phyloP scores from a whole-genome alignment of 2,329 filamentous ascomycete species.

The Arthroderma sp. region DNA sequence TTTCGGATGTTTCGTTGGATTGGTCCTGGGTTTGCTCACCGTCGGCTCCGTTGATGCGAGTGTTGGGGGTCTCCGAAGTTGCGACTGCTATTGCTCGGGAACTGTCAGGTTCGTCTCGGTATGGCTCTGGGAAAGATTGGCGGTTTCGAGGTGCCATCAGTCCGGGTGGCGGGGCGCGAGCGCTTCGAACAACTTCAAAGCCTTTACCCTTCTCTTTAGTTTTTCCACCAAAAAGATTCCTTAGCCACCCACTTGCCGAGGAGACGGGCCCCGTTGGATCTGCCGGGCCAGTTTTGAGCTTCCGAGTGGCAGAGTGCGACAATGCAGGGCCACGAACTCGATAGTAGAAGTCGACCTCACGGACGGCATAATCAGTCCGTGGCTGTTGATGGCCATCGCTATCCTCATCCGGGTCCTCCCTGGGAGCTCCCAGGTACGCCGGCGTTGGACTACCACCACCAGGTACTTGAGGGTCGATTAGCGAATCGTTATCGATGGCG shows the following conservation, averaged over 20 bases:
- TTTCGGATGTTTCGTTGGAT: no score
- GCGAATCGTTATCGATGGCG: constrained; percentile 19
- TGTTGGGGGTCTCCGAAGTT: constrained; percentile 11
- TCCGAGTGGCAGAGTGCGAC: constrained; percentile 66
- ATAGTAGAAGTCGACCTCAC: constrained; percentile 96
- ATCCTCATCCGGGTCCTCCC: constrained; percentile 42
- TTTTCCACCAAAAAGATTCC: constrained; percentile 64
- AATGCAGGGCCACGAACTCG: constrained; percentile 78
- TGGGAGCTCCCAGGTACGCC: constrained; percentile 40
- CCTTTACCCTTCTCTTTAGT: constrained; percentile 92
- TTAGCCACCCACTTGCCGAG: constrained; percentile 81
- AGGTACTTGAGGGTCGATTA: constrained; percentile 29
- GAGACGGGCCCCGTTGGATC: constrained; percentile 87
- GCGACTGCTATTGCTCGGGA: constrained; percentile 10
- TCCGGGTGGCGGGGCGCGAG: constrained; percentile 70
- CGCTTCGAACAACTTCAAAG: constrained; percentile 88
- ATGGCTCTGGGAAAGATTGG: constrained; percentile 53
- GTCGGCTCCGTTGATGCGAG: constrained; percentile 2
- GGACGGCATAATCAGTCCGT: constrained; percentile 74
- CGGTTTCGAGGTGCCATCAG: constrained; percentile 33
- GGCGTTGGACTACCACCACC: constrained; percentile 37
- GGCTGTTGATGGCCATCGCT: constrained; percentile 34
- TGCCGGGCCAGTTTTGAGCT: constrained; percentile 82
- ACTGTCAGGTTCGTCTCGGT: constrained; percentile 39
- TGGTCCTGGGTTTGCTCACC: constrained; percentile 6